A percentile compares a stretch with the other conserved stretches of the same genome.
phyloP scores from a whole-genome alignment of 2,329 filamentous ascomycete species.

The Fusarium keratoplasticum region DNA sequence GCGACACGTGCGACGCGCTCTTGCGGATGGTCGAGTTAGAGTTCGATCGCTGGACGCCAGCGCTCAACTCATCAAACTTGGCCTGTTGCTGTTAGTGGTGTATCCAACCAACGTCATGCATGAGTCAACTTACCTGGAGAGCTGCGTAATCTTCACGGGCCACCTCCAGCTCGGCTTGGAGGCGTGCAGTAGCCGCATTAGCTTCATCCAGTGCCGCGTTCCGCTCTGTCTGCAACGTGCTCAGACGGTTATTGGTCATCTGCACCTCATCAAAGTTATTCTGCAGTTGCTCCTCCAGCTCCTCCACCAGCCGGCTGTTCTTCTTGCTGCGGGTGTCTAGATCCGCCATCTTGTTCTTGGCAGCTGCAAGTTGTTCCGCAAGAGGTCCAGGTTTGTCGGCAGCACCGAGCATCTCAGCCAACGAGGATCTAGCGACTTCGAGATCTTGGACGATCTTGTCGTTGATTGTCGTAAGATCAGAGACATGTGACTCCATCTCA shows the following conservation, averaged over 20 bases:
- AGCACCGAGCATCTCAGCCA: slow-evolving; percentile 66
- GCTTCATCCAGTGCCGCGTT: slow-evolving; percentile 83
- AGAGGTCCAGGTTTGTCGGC: slow-evolving; percentile 59
- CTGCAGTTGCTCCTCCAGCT: slow-evolving; percentile 96
- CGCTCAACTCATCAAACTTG: slow-evolving; percentile 67
- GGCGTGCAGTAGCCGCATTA: slow-evolving; percentile 69
- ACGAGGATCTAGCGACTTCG: slow-evolving; percentile 66
- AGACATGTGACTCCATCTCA: slow-evolving; percentile 67
- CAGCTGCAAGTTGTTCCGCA: slow-evolving; percentile 66
- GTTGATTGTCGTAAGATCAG: slow-evolving; percentile 68
- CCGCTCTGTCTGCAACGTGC: slow-evolving; percentile 81
- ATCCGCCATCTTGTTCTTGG: slow-evolving; percentile 75
- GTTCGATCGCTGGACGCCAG: slow-evolving; percentile 67
- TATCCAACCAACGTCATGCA: neutral
- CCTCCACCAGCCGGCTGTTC: slow-evolving; percentile 90
- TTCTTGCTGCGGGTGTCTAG: slow-evolving; percentile 82
- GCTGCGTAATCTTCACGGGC: slow-evolving; percentile 76
- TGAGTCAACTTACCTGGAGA: slow-evolving; percentile 76
- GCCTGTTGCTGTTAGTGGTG: slow-evolving; percentile 57
- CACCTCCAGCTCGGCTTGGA: slow-evolving; percentile 76
- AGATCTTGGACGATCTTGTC: slow-evolving; percentile 71
- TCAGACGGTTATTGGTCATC: slow-evolving; percentile 84
- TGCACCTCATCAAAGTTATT: slow-evolving; percentile 96
- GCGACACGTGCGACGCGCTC: slow-evolving; percentile 81
- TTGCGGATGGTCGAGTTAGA: slow-evolving; percentile 82